Evolutionary conservation across 139 green algal species (phyloP), one percentile per base, ranked within the genome.

Genomic region (Coccomyxa sp.): DNA sequence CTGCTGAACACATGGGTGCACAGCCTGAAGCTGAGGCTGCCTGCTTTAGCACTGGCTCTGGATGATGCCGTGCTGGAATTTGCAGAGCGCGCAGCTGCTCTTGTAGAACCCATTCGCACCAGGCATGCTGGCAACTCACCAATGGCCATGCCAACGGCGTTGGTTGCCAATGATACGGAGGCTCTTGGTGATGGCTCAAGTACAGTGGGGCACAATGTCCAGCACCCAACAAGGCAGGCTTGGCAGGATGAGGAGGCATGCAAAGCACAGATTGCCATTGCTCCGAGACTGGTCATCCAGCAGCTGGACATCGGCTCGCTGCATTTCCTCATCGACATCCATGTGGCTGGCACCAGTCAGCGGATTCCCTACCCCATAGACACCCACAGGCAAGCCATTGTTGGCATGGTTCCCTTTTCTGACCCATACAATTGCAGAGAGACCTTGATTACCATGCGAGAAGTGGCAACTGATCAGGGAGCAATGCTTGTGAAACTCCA

Each of bases 21-120:
- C 0, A 45, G 83, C 27, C 58, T 87, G 74, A 66, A 59, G 0
- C 13, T 88, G 10, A 71, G 51, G 18, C 78, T 88, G 31, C 87
- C 85, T 13, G 57, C 81, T 10, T 57, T 90, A 67, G 81, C 85
- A 0, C 51, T 83, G 0, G 83, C 83, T 3, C 77, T 85, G 3
- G 87, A 90, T 38, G 87, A 90, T 51, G 76, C 81, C 0, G 76
- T 89, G 68, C 76, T 90, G 66, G 59, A 80, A 15, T 87, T 90
- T 66, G 66, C 74, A 0, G 82, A 88, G n/a, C 84, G 81, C n/a
- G 66, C 75, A 30, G 4, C 7, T 28, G 30, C 38, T 57, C 21
- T 38, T 51, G 38, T 51, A 51, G 38, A 51, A 7, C 38, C 38
- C 38, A 51, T 51, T 51, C 38, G 38, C 38, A 7, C 38, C 38